Percentiles rank a stretch among this genome's conserved stretches.
These are phyloP conservation scores for Onygenales sp. DNA, from an alignment of 2,329 filamentous ascomycete genomes.

Conservation along the genomic window DNA sequence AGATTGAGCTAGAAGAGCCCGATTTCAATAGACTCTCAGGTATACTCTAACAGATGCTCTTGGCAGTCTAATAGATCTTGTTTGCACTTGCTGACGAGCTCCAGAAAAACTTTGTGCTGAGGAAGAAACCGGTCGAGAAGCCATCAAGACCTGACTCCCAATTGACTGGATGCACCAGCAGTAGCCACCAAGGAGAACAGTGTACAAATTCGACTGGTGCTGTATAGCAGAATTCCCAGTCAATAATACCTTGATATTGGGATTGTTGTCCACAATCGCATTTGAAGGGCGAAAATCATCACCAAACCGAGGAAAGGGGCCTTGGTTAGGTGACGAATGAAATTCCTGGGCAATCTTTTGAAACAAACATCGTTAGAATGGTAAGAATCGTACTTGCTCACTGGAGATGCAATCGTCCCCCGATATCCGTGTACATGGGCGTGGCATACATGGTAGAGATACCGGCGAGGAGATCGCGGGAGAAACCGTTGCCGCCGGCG, in stretches of 20 bases:
- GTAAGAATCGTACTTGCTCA: conserved; percentile 52
- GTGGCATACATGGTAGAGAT: conserved; percentile 48
- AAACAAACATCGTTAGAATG: conserved; percentile 22
- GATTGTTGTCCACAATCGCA: conserved; percentile 12
- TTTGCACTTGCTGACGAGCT: neutral
- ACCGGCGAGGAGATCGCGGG: conserved; percentile 53
- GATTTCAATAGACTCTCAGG: neutral
- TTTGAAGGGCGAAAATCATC: conserved; percentile 17
- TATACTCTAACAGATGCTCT: neutral
- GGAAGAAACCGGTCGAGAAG: conserved; percentile 8
- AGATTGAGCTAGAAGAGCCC: neutral
- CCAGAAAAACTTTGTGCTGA: neutral
- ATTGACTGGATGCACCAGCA: conserved; percentile 8
- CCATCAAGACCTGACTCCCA: conserved; percentile 13
- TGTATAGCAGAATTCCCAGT: conserved; percentile 17
- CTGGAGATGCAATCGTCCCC: conserved; percentile 29
- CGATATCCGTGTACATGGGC: conserved; percentile 43
- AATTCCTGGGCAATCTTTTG: conserved; percentile 19
- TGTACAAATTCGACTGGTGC: conserved; percentile 11
- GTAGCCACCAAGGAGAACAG: conserved; percentile 12
- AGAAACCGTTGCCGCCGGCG: conserved; percentile 55
- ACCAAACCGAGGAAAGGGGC: conserved; percentile 13
- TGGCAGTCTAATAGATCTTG: neutral
- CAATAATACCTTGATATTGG: conserved; percentile 11
- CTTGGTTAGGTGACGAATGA: conserved; percentile 11